phyloP scores from a whole-genome alignment of 306 rosid species.

The Gillenia trifoliata region DNA sequence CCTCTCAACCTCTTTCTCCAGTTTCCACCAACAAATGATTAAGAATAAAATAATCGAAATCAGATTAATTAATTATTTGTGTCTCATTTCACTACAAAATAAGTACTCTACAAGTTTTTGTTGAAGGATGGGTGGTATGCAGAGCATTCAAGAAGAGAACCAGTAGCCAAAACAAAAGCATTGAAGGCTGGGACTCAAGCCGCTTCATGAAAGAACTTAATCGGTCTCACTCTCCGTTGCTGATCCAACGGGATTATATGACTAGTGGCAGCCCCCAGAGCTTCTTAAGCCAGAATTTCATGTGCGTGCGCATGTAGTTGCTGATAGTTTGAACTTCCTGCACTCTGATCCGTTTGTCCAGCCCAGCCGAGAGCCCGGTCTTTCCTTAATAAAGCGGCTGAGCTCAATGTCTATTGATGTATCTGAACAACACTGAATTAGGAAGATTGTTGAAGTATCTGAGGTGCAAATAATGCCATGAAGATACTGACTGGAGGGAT shows the following conservation, averaged over 20 bases:
- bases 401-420: constrained; percentile 34
- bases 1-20: not conserved
- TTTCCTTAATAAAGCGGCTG: constrained; percentile 58
- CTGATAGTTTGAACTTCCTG: constrained; percentile 42
- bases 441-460: constrained; percentile 19
- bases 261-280: constrained; percentile 46
- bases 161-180: constrained; percentile 46
- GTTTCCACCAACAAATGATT: constrained; percentile 7
- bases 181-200: constrained; percentile 68
- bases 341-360: constrained; percentile 45
- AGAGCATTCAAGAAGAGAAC: constrained; percentile 89
- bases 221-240: constrained; percentile 24
- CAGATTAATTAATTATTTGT: not conserved
- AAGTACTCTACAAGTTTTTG: constrained; percentile 17
- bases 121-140: constrained; percentile 99
- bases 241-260: constrained; percentile 51
- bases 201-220: constrained; percentile 61
- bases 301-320: constrained; percentile 83
- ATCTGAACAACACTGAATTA: constrained; percentile 36
- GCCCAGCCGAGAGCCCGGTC: constrained; percentile 66
- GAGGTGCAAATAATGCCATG: constrained; percentile 13
- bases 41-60: not conserved
- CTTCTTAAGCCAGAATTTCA: constrained; percentile 30
- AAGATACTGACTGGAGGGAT: constrained; percentile 86
- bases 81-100: not conserved